Evolutionary conservation across 192 early-diverging fungal genomes (phyloP).

Genomic region (Rhizoclosmatium globosum): DNA sequence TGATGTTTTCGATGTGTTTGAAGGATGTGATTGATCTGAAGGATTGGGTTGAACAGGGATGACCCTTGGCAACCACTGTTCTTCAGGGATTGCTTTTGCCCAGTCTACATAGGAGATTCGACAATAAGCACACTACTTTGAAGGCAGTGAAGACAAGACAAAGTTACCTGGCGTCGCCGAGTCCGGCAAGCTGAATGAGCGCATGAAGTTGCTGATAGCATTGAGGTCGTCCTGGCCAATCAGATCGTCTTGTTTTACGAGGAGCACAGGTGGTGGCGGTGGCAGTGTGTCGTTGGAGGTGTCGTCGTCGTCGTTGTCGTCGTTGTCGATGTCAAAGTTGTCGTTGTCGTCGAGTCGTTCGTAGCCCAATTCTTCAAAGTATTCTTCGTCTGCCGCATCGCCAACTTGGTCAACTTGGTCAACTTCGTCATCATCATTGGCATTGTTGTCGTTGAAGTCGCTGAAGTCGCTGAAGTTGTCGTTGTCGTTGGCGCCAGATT

Average conservation of each 20-base stretch:
- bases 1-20: too few relatives aligned
- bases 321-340: not conserved
- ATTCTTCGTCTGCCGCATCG: not conserved
- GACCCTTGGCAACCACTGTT: slow-evolving; percentile 17
- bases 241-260: not conserved
- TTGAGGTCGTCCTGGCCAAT: slow-evolving; percentile 8
- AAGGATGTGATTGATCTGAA: too few relatives aligned
- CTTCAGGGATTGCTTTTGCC: slow-evolving; percentile 35
- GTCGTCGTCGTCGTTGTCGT: slow-evolving; percentile 12
- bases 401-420: not conserved
- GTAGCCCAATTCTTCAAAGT: slow-evolving; percentile 27
- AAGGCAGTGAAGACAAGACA: not conserved
- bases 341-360: not conserved
- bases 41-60: not conserved
- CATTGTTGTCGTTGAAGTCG: not conserved
- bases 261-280: not conserved
- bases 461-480: not conserved
- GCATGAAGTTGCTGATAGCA: slow-evolving; percentile 7
- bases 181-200: not conserved
- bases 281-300: not conserved
- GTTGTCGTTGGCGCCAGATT: not conserved
- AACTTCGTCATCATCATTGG: not conserved
- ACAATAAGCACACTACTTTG: slow-evolving; percentile 6
- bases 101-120: slow-evolving; percentile 12
- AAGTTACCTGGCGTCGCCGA: slow-evolving; percentile 11